Evolutionary conservation across 106 monocot genomes (phyloP), one percentile per base, ranked within the genome.

Genomic region (Dioscorea dumetorum): DNA sequence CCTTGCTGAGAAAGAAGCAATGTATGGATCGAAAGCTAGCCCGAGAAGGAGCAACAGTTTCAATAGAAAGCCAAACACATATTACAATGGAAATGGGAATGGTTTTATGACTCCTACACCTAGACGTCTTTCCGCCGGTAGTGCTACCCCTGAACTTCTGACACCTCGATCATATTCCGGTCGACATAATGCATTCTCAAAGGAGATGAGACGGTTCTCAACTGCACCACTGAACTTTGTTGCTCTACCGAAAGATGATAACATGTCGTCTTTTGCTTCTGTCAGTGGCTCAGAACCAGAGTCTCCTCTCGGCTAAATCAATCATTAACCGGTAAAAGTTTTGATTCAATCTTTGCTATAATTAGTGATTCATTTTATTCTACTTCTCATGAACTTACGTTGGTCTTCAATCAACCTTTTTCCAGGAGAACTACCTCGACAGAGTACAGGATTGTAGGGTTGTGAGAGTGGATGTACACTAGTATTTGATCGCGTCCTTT

Each of bases 91-190:
- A 64, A 76, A 63, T 67, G 60, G 62, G n/a, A 86, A 81, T 33
- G 83, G 87, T 41, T 79, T 74, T 50, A 85, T 84, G 82, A 89
- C 86, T 53, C 86, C 86, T 0, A 28, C 53, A 60, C 88, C 88
- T 33, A 74, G 74, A 9, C 76, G 89, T 9, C 41, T 69, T 17
- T 84, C 88, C 65, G 57, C 68, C 48, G 94, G 91, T 22, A 68
- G 91, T 68, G 83, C 86, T 34, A 84, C 95, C 28, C 88, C 91
- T 2, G 88, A 84, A 34, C 79, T 91, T 67, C 67, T 84, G 24
- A 86, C 89, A 18, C 97, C 97, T 0, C 81, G 78, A 23, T 97
- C 92, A 20, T 84, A 89, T 69, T 91, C 91, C 28, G 89, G 91
- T 24, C 80, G 63, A 24, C 71, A 85, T 3, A 97, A 78, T 78